Conservation (phyloP, 345 rosid genomes). For the Clarkia xantiana region DNA sequence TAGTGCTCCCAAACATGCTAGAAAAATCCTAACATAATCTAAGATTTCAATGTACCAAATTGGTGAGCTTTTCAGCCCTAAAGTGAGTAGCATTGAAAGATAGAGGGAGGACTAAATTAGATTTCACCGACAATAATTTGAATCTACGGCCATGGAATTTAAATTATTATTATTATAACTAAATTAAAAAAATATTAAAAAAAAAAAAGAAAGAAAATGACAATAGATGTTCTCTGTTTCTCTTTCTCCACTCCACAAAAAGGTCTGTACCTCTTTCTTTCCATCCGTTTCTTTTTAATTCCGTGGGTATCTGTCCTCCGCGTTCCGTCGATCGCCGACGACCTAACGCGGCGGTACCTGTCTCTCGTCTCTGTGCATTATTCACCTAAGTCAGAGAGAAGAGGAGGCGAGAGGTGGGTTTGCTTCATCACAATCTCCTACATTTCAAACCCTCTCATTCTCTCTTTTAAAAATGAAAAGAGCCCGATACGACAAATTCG, state of each 20-base stretch:
- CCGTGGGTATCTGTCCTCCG: background rate
- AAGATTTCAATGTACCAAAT: too few species aligned
- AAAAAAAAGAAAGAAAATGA: background rate
- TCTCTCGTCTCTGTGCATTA: background rate
- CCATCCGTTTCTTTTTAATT: background rate
- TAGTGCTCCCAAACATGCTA: too few species aligned
- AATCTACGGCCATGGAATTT: background rate
- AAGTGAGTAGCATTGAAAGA: too few species aligned
- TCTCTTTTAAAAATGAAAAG: constrained; percentile 7
- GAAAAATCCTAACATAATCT: too few species aligned
- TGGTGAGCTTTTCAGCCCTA: too few species aligned
- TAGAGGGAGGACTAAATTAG: too few species aligned
- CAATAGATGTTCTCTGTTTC: constrained; percentile 2
- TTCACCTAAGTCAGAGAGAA: background rate
- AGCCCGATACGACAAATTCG: constrained; percentile 7
- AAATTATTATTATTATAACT: background rate
- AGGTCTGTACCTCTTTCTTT: background rate
- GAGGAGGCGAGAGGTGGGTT: constrained; percentile 7
- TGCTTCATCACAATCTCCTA: background rate
- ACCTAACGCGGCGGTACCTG: constrained; percentile 4
- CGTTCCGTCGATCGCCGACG: constrained; percentile 7
- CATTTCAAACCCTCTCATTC: background rate
- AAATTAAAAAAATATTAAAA: too few species aligned
- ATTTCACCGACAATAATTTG: too few species aligned
- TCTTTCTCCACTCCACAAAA: too few species aligned